Percentiles rank a stretch among this genome's conserved stretches.
Evolutionary conservation across 148 eudicot genomes (phyloP).

Genomic region (Rhododendron simsii): DNA sequence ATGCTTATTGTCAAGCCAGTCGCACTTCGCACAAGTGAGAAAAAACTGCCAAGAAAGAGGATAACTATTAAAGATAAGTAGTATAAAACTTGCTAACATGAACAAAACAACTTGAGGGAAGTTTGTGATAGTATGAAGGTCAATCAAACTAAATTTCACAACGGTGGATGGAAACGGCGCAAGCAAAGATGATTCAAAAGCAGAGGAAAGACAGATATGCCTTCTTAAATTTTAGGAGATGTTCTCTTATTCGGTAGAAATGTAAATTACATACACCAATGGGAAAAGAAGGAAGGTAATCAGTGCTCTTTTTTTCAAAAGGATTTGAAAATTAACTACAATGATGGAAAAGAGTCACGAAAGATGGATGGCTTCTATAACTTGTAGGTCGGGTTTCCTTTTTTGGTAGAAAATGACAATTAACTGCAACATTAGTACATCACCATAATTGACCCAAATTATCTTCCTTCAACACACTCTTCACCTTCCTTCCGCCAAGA

Average conservation of each 20-base stretch:
- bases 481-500: background rate
- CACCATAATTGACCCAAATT: background rate
- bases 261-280: too few relatives aligned
- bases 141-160: background rate
- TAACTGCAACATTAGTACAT: background rate
- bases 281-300: background rate
- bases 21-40: constrained; percentile 87
- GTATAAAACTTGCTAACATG: background rate
- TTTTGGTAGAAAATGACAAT: background rate
- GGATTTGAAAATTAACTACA: background rate
- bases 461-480: background rate
- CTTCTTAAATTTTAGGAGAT: background rate
- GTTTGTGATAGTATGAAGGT: background rate
- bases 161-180: background rate
- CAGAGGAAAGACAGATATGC: background rate
- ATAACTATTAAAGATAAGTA: background rate
- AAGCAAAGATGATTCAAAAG: background rate
- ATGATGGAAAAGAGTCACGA: background rate
- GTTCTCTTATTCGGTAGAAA: background rate
- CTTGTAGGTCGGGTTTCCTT: background rate
- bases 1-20: constrained; percentile 97
- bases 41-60: constrained; percentile 59
- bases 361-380: background rate
- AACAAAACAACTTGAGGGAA: background rate
- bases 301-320: background rate